Percentiles rank a stretch among this genome's conserved stretches.
These are phyloP conservation scores for Vitis hybrid DNA, from an alignment of 177 flowering plant species.

Conservation along the genomic window DNA sequence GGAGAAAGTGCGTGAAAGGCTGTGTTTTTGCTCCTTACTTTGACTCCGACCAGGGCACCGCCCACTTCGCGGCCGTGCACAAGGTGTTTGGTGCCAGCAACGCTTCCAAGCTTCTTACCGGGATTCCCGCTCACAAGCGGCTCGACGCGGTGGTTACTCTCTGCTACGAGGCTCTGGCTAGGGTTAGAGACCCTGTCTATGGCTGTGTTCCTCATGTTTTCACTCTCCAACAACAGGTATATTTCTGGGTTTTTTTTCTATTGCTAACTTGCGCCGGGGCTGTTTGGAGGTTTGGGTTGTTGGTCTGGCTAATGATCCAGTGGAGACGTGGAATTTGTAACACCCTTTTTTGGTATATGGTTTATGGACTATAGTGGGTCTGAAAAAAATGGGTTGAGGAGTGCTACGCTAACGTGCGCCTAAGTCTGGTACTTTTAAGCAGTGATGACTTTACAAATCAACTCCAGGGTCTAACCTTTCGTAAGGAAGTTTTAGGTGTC, in stretches of 20 bases:
- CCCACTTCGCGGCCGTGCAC: slow-evolving; percentile 76
- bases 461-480: too few relatives aligned
- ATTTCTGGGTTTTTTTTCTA: background rate
- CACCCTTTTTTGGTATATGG: too few relatives aligned
- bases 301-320: too few relatives aligned
- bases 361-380: background rate
- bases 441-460: too few relatives aligned
- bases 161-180: slow-evolving; percentile 65
- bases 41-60: slow-evolving; percentile 60
- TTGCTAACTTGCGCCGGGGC: background rate
- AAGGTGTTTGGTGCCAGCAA: slow-evolving; percentile 80
- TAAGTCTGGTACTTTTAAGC: too few relatives aligned
- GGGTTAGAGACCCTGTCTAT: slow-evolving; percentile 65
- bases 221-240: slow-evolving; percentile 69
- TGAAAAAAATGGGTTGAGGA: too few relatives aligned
- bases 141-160: slow-evolving; percentile 65
- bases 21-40: slow-evolving; percentile 74
- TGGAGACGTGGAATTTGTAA: too few relatives aligned
- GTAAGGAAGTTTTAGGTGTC: too few relatives aligned
- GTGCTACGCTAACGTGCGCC: too few relatives aligned
- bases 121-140: slow-evolving; percentile 48
- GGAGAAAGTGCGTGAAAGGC: slow-evolving; percentile 60
- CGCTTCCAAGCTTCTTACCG: slow-evolving; percentile 55
- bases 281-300: background rate
- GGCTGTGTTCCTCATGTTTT: slow-evolving; percentile 65